Conservation (phyloP, 129 eudicot genomes). For the Rutidosis leptorrhynchoides region DNA sequence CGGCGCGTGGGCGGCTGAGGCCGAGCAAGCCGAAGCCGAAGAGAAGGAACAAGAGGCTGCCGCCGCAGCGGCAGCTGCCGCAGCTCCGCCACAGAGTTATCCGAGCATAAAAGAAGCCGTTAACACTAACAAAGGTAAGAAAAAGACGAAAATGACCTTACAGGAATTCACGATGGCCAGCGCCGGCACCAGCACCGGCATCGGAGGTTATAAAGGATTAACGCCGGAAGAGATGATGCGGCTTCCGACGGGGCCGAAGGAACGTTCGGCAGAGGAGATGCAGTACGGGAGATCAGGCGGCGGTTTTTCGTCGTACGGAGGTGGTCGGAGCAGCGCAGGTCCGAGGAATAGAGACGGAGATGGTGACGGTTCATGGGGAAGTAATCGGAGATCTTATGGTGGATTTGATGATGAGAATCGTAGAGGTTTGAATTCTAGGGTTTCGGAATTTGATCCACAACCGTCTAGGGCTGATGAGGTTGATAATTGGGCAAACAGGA, state of each 20-base stretch:
- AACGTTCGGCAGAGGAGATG: conserved; percentile 66
- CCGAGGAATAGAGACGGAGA: conserved; percentile 35
- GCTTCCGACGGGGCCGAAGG: conserved; percentile 80
- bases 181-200: not conserved
- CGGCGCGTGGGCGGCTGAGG: conserved; percentile 95
- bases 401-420: conserved; percentile 56
- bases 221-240: conserved; percentile 75
- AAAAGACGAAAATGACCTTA: conserved; percentile 72
- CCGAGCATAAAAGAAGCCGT: conserved; percentile 66
- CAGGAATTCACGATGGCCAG: conserved; percentile 57
- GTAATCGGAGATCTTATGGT: conserved; percentile 47
- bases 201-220: conserved; percentile 36
- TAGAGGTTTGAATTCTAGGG: conserved; percentile 42
- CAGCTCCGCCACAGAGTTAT: conserved; percentile 44
- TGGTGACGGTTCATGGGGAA: conserved; percentile 45
- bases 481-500: conserved; percentile 60
- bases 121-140: conserved; percentile 53
- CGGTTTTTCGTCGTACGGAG: conserved; percentile 67
- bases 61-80: conserved; percentile 39
- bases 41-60: conserved; percentile 45
- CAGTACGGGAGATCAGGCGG: conserved; percentile 54
- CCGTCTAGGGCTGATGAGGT: conserved; percentile 83
- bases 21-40: conserved; percentile 77
- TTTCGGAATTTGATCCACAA: conserved; percentile 41
- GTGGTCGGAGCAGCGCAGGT: conserved; percentile 31